These are phyloP conservation scores for Gossypium turneri DNA, from an alignment of 345 rosid genomes.

Conservation along the genomic window DNA sequence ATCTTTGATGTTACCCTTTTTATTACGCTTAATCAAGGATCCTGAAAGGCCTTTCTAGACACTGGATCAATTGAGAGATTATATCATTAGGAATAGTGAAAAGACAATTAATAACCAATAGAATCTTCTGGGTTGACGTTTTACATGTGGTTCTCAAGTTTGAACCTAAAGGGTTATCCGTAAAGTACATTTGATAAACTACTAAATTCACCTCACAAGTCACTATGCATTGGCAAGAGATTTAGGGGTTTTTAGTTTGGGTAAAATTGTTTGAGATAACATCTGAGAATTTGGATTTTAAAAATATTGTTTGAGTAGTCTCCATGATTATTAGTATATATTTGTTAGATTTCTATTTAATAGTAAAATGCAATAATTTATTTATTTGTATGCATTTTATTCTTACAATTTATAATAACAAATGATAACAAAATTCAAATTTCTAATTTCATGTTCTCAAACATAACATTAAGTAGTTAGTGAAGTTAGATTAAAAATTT, in stretches of 20 bases:
- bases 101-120: background rate
- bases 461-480: background rate
- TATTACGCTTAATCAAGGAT: background rate
- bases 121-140: conserved; percentile 9
- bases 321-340: too few relatives aligned
- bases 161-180: background rate
- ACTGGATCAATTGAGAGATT: background rate
- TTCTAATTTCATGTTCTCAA: too few relatives aligned
- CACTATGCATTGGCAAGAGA: background rate
- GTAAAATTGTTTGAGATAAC: too few relatives aligned
- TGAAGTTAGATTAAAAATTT: background rate
- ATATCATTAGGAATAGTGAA: conserved; percentile 10
- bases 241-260: background rate
- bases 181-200: background rate
- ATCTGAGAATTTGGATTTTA: too few relatives aligned
- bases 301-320: too few relatives aligned
- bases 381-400: too few relatives aligned
- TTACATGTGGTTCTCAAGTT: background rate
- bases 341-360: too few relatives aligned
- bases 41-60: background rate
- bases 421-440: too few relatives aligned
- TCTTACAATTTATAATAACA: too few relatives aligned
- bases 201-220: background rate
- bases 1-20: conserved; percentile 12
- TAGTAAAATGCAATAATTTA: too few relatives aligned